Evolutionary conservation across 495 filamentous ascomycete species (phyloP), one percentile per base, ranked within the genome.

Genomic region (Daldinia childiae): DNA sequence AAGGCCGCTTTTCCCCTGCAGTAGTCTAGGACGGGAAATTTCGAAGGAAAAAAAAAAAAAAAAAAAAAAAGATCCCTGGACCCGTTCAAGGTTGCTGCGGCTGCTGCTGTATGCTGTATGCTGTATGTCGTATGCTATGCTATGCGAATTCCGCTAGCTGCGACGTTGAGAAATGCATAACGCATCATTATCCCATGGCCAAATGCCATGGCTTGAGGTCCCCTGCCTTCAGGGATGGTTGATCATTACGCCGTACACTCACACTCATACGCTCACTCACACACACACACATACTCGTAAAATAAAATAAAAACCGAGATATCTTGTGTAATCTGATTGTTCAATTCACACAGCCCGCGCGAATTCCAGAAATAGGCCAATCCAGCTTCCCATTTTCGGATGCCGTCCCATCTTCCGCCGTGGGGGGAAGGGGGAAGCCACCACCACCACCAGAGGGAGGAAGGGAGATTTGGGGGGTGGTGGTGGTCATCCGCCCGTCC

Each of bases 321-420:
- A 15, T 55, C 43, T 64, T 64, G 65, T 73, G 61, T 66, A 62
- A 68, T 67, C 39, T 32, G 64, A 61, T 45, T 68, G 30, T 64
- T 64, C 59, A 62, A 45, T 71, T 59, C 26, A 41, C 26, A 41
- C 14, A 61, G 21, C 50, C 58, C 57, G 34, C 15, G 24, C 56
- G 41, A 60, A 45, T 62, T 65, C 70, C 70, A 69, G 61, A 68
- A 73, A 73, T 73, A 69, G 70, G 65, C 43, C 19, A 14, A 21
- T 64, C 34, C 19, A 64, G 43, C 65, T 69, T 69, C 32, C 70
- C 61, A 14, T 54, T 66, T 69, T 62, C 29, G 62, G 60, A 52
- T 62, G 65, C 70, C 65, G 61, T 27, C 57, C 9, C 57, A 52
- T 30, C 36, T 43, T 62, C 57, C 39, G 65, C 65, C 65, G 70